Conservation (phyloP, 2,329 filamentous ascomycete genomes). For the Colletotrichum euphorbiae region DNA sequence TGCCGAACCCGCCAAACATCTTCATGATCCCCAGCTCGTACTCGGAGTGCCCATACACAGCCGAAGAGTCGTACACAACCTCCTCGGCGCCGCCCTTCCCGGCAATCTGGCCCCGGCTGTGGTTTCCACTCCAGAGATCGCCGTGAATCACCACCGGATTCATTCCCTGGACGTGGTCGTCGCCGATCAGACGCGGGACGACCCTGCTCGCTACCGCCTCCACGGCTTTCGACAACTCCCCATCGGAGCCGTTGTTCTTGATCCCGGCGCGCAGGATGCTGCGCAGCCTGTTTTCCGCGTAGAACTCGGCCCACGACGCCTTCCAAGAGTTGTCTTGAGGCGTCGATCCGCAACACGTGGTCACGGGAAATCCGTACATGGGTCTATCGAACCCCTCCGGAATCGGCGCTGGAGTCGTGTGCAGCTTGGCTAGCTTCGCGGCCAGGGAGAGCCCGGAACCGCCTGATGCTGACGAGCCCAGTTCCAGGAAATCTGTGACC, state of each 20-base stretch:
- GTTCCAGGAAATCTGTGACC: constrained; percentile 84
- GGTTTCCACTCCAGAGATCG: constrained; percentile 94
- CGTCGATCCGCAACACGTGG: constrained; percentile 89
- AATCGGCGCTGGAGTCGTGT: constrained; percentile 78
- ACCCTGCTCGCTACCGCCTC: constrained; percentile 72
- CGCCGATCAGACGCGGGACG: constrained; percentile 80
- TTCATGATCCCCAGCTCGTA: constrained; percentile 94
- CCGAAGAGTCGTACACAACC: constrained; percentile 84
- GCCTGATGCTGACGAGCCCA: constrained; percentile 57
- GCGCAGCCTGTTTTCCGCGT: constrained; percentile 78
- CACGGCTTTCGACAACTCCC: constrained; percentile 71
- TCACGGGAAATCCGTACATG: constrained; percentile 84
- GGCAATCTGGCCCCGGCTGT: constrained; percentile 72
- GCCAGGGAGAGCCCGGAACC: constrained; percentile 72
- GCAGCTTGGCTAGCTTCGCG: constrained; percentile 80
- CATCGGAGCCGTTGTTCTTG: constrained; percentile 72
- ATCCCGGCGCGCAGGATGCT: constrained; percentile 70
- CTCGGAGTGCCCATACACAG: constrained; percentile 87
- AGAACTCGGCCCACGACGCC: constrained; percentile 86
- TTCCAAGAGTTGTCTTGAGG: constrained; percentile 82
- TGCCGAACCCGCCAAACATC: constrained; percentile 92
- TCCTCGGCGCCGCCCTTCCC: constrained; percentile 69
- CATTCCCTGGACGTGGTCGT: constrained; percentile 72
- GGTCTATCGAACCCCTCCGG: constrained; percentile 68
- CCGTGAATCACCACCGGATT: constrained; percentile 88